Base-by-base conservation (phyloP, 2,329 filamentous ascomycete genomes). In the Leptodontidium sp. region DNA sequence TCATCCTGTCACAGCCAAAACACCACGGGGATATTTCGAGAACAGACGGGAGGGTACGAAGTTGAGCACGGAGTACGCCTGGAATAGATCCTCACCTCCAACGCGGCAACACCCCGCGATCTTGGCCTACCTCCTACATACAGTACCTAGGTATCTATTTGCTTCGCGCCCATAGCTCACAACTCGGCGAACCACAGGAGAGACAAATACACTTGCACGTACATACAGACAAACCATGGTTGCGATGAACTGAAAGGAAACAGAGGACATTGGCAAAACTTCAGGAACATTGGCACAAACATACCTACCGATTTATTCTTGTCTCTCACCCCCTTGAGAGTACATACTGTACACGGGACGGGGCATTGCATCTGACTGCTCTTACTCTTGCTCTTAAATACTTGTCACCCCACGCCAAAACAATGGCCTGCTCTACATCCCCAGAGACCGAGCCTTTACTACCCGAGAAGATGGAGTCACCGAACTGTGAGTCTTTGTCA, bases 401-500 rank as follows among this genome's bases (percentile, higher is more conserved):
- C 29, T n/a, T 50, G 8, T 62, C 11, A 2, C 17, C 43, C 24
- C 15, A 5, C 1, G 21, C 8, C 11, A 40, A 21, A 24, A 2
- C 14, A 63, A 74, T 75, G 72, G 64, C 57, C 35, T 17, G 1
- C 11, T 38, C 57, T 45, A 15, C 66, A 40, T 17, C 26, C 24
- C 32, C 59, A 38, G 72, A 73, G 65, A 57, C 57, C 7, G 45
- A 21, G 17, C 66, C 66, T 38, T 64, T 72, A 58, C 32, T 72
- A 9, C 45, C 50, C 32, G 72, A 71, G 53, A 73, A 73, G 58
- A 72, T 72, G 69, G 69, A 69, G 11, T 49, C 61, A 12, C 47
- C 66, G 11, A 53, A 53, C 47, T 61, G 66, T 68, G 26, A 43
- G 66, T 45, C 6, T 14, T 14, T 29, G 47, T 62, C 15, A 21